phyloP scores from a whole-genome alignment of 257 asterid genomes.

The Solanum rostratum region DNA sequence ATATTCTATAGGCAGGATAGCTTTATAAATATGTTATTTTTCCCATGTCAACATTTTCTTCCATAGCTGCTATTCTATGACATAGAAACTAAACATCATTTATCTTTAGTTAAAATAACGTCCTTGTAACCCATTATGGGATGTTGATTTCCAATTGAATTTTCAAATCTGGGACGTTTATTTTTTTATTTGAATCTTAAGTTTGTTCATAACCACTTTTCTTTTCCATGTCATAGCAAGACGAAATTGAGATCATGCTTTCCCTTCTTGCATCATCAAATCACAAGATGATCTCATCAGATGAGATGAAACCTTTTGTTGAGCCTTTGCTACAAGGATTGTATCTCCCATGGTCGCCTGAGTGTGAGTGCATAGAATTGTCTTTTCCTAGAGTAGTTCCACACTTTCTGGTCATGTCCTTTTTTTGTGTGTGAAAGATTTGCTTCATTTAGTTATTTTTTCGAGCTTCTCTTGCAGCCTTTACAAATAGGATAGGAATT shows the following conservation, averaged over 20 bases:
- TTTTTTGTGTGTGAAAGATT: background rate
- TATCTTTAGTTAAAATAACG: background rate
- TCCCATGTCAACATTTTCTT: background rate
- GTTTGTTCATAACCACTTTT: background rate
- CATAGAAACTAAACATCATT: background rate
- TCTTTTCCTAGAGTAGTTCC: background rate
- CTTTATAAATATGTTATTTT: background rate
- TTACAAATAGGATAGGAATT: conserved; percentile 33
- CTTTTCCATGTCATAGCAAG: conserved; percentile 23
- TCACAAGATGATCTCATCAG: conserved; percentile 18
- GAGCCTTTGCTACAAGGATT: conserved; percentile 59
- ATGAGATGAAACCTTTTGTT: conserved; percentile 17
- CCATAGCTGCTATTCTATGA: background rate
- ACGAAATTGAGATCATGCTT: conserved; percentile 24
- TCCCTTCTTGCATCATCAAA: conserved; percentile 51
- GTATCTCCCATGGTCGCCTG: conserved; percentile 26
- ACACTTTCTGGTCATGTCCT: background rate
- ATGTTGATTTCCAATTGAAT: background rate
- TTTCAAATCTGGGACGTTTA: background rate
- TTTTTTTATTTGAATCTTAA: background rate
- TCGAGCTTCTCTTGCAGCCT: conserved; percentile 20
- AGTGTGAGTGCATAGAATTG: conserved; percentile 27
- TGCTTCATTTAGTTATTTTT: background rate
- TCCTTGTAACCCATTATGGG: background rate
- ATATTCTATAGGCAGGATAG: background rate